Percentiles rank a stretch among this genome's conserved stretches.
phyloP scores from a whole-genome alignment of 2,329 filamentous ascomycete genomes.

The Trichoderma sp. region DNA sequence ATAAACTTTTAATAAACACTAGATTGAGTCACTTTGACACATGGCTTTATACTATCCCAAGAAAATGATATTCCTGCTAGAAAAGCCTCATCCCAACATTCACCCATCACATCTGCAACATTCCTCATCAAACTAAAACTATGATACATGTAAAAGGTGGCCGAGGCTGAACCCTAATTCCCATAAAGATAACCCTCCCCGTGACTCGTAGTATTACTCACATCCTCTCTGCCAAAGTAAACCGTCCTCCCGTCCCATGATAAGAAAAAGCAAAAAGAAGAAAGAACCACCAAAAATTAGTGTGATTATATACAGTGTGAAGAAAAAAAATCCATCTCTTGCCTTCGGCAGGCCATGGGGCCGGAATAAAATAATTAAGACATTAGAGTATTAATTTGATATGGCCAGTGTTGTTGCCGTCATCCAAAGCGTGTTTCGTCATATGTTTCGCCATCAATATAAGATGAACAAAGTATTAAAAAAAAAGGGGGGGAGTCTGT shows the following conservation, averaged over 20 bases:
- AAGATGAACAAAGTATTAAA: not conserved
- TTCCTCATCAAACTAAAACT: not conserved
- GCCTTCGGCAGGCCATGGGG: not conserved
- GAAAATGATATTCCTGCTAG: not conserved
- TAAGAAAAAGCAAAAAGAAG: not conserved
- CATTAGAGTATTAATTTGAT: slow-evolving; percentile 13
- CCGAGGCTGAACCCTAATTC: not conserved
- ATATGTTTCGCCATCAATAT: slow-evolving; percentile 1
- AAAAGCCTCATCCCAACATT: not conserved
- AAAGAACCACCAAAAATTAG: not conserved
- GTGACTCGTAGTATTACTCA: not conserved
- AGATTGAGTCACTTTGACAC: not conserved
- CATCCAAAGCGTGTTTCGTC: slow-evolving; percentile 18
- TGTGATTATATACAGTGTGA: not conserved
- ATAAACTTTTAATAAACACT: not conserved
- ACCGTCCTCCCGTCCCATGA: not conserved
- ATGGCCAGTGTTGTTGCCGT: slow-evolving; percentile 3
- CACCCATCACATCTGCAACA: not conserved
- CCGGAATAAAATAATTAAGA: not conserved
- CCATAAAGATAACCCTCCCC: not conserved
- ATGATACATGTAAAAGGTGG: slow-evolving; percentile 10
- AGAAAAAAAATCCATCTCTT: not conserved
- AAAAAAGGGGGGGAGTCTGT: not conserved
- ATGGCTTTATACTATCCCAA: not conserved
- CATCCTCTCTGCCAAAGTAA: not conserved